Conservation (phyloP, 768 basidiomycete genomes). For the Symmetrospora coprosmae region DNA sequence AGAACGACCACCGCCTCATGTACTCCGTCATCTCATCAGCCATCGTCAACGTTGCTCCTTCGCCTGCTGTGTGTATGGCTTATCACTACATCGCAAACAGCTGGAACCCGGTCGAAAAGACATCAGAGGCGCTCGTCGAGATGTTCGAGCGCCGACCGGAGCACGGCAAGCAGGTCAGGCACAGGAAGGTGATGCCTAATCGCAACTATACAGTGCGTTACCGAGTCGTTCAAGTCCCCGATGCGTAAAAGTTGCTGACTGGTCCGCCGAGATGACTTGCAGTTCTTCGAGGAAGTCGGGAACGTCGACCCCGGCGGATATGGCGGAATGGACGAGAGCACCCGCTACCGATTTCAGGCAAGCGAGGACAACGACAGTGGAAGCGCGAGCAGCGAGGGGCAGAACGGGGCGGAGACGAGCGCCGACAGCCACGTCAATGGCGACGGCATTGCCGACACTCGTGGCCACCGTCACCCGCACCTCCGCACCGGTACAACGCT, state of each 20-base stretch:
- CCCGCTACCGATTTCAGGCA: not conserved
- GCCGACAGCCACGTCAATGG: no score
- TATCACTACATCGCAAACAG: conserved; percentile 20
- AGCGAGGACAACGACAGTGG: not conserved
- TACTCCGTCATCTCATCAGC: conserved; percentile 20
- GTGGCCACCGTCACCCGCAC: no score
- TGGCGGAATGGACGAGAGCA: not conserved
- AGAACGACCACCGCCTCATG: conserved; percentile 23
- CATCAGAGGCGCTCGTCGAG: conserved; percentile 18
- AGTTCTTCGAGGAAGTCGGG: conserved; percentile 17
- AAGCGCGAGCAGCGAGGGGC: not conserved
- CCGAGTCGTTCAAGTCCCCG: not conserved
- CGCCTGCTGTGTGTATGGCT: conserved; percentile 18
- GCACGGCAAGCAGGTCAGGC: conserved; percentile 19
- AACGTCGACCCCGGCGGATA: not conserved
- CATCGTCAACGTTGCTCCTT: conserved; percentile 23
- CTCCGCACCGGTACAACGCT: not conserved
- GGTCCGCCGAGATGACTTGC: no score
- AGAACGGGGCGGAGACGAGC: not conserved
- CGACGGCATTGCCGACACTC: no score
- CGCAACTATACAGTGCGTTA: conserved; percentile 1
- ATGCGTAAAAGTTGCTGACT: not conserved
- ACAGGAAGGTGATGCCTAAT: conserved; percentile 24
- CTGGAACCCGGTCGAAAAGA: conserved; percentile 22
- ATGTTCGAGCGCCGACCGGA: conserved; percentile 23